Evolutionary conservation across 306 rosid genomes (phyloP).

Genomic region (Geum urbanum): DNA sequence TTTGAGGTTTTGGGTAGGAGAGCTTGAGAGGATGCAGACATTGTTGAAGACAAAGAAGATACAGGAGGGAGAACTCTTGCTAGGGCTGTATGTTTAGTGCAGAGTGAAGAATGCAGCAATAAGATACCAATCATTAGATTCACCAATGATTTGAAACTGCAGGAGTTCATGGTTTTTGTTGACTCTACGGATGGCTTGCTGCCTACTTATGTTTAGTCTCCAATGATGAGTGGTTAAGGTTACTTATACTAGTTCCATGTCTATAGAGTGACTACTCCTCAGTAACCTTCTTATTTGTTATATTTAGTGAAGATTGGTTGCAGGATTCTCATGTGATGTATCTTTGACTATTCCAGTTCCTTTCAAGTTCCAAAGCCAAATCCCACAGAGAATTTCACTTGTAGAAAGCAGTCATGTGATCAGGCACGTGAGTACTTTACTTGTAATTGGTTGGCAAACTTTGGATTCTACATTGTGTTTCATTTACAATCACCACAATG

Average conservation of each 20-base stretch:
- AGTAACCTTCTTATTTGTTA: constrained; percentile 10
- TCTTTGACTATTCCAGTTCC: constrained; percentile 57
- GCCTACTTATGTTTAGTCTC: constrained; percentile 26
- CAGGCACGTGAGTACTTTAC: constrained; percentile 54
- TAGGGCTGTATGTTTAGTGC: constrained; percentile 26
- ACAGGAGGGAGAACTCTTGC: constrained; percentile 42
- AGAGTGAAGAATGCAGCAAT: constrained; percentile 42
- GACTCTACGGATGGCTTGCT: constrained; percentile 44
- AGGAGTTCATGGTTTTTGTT: constrained; percentile 49
- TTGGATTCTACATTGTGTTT: constrained; percentile 57
- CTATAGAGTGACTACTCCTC: not conserved
- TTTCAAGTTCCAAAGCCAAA: constrained; percentile 72
- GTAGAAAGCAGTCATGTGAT: constrained; percentile 45
- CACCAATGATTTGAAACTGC: constrained; percentile 40
- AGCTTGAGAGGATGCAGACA: constrained; percentile 26
- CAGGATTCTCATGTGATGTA: constrained; percentile 66
- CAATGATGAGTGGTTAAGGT: constrained; percentile 28
- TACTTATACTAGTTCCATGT: constrained; percentile 21
- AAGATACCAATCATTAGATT: constrained; percentile 36
- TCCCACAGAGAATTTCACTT: constrained; percentile 29
- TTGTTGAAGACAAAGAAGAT: constrained; percentile 32
- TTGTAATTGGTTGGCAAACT: constrained; percentile 45
- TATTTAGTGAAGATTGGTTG: constrained; percentile 18
- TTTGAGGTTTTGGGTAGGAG: constrained; percentile 11
- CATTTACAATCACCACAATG: constrained; percentile 38